Evolutionary conservation across 371 early-diverging fungal species (phyloP).

Genomic region (Zychaea mexicana): DNA sequence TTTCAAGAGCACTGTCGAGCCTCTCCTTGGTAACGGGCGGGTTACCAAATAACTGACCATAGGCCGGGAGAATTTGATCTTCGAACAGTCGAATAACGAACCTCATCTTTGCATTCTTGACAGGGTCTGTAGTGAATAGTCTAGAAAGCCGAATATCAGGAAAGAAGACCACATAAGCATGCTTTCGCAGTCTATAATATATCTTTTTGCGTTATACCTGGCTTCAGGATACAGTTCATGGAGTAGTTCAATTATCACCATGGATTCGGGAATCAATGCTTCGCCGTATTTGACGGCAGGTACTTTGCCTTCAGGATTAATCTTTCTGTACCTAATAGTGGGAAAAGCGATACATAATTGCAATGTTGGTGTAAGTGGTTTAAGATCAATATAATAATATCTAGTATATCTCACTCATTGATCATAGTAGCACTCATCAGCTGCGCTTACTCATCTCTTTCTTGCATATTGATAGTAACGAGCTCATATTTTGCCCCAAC

Average conservation of each 20-base stretch:
- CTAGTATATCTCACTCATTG: no score
- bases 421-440: no score
- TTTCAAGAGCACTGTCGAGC: neutral
- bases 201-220: no score
- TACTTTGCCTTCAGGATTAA: neutral
- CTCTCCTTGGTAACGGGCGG: no score
- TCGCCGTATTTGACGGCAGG: neutral
- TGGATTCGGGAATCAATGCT: conserved; percentile 36
- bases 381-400: no score
- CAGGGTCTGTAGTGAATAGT: neutral
- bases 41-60: no score
- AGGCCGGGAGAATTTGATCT: neutral
- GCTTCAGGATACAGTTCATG: conserved; percentile 30
- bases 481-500: neutral
- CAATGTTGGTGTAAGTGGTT: no score
- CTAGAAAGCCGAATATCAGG: neutral
- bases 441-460: neutral
- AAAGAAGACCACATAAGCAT: no score
- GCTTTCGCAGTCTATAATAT: no score
- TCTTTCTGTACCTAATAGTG: no score
- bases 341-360: no score
- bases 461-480: neutral
- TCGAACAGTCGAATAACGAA: neutral
- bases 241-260: conserved; percentile 49
- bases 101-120: conserved; percentile 3